phyloP scores from a whole-genome alignment of 371 early-diverging fungal genomes.

The Dichotomocladium elegans region DNA sequence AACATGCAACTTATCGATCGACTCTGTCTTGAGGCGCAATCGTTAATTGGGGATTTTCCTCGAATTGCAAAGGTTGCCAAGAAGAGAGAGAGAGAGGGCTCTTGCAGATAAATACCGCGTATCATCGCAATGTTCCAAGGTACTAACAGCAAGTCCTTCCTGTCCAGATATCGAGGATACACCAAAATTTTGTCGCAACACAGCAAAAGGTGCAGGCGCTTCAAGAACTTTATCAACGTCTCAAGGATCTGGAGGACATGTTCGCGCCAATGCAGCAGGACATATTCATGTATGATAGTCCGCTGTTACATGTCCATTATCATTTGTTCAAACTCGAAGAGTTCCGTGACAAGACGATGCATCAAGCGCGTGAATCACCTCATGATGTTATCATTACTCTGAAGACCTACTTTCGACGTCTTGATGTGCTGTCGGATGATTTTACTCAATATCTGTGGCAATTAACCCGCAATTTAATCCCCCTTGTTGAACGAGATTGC shows the following conservation, averaged over 20 bases:
- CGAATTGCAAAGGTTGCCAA: constrained; percentile 87
- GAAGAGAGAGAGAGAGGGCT: not conserved
- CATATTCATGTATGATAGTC: constrained; percentile 62
- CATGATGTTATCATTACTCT: constrained; percentile 81
- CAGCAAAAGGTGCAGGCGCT: constrained; percentile 82
- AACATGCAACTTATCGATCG: constrained; percentile 80
- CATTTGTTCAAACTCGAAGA: constrained; percentile 83
- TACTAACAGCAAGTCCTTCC: too few species aligned
- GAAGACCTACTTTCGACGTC: constrained; percentile 72
- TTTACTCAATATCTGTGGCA: constrained; percentile 87
- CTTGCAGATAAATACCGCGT: not conserved
- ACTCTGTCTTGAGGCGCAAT: constrained; percentile 80
- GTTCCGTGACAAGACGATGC: constrained; percentile 81
- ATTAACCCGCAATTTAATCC: constrained; percentile 73
- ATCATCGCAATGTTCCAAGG: not conserved
- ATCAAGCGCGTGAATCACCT: constrained; percentile 68
- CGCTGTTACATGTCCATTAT: constrained; percentile 83
- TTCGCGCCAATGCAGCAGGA: constrained; percentile 69
- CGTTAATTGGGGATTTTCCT: constrained; percentile 82
- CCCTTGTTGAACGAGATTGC: constrained; percentile 66
- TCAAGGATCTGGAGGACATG: constrained; percentile 66
- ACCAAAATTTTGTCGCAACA: constrained; percentile 90
- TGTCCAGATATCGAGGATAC: constrained; percentile 78
- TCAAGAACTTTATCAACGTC: constrained; percentile 77
- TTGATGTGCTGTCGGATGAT: constrained; percentile 75